These are phyloP conservation scores for Pseudocercospora musae DNA, from an alignment of 2,329 filamentous ascomycete genomes.

Conservation along the genomic window DNA sequence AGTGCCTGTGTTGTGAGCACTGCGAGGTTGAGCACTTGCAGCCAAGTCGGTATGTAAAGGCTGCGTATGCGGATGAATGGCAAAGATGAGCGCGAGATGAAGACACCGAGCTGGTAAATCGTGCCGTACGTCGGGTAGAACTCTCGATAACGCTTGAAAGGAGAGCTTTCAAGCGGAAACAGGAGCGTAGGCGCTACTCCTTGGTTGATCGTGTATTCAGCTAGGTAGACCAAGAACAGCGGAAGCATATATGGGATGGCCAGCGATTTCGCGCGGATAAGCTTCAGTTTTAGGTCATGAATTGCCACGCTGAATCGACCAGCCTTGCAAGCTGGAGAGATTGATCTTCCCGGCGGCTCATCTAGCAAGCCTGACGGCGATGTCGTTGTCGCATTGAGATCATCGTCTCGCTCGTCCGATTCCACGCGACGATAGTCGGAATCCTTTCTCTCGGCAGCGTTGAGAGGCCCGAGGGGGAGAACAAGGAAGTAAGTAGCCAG, in stretches of 20 bases:
- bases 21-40: slow-evolving; percentile 76
- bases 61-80: slow-evolving; percentile 79
- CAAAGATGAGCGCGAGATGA: slow-evolving; percentile 86
- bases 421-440: slow-evolving; percentile 55
- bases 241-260: slow-evolving; percentile 70
- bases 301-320: slow-evolving; percentile 7
- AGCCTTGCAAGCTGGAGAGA: slow-evolving; percentile 26
- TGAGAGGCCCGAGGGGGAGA: slow-evolving; percentile 66
- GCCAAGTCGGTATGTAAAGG: slow-evolving; percentile 75
- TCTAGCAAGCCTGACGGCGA: slow-evolving; percentile 32
- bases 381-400: slow-evolving; percentile 31
- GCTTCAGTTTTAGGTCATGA: slow-evolving; percentile 30
- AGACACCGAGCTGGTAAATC: slow-evolving; percentile 92
- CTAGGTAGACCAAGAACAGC: slow-evolving; percentile 85
- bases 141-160: slow-evolving; percentile 75
- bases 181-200: slow-evolving; percentile 86
- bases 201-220: slow-evolving; percentile 97
- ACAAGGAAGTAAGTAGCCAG: slow-evolving; percentile 80
- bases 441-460: slow-evolving; percentile 43
- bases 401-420: slow-evolving; percentile 42
- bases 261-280: slow-evolving; percentile 51
- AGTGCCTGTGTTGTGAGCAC: slow-evolving; percentile 74
- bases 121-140: slow-evolving; percentile 96
- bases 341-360: slow-evolving; percentile 27
- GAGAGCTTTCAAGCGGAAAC: slow-evolving; percentile 72